Conservation (phyloP, 306 rosid species). For the Medicago arabica region DNA sequence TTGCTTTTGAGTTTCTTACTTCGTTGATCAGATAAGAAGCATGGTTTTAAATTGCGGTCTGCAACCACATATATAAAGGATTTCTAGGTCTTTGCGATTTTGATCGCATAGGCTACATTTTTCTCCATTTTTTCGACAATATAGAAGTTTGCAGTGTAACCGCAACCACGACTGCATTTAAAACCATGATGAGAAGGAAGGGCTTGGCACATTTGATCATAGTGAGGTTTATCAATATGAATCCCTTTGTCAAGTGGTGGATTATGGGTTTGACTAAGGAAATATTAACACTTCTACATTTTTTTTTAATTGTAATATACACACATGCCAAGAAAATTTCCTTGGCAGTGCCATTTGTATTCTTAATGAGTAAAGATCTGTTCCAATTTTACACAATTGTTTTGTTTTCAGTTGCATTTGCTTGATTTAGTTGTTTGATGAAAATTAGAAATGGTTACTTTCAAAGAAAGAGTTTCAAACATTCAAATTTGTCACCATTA, state of each 20-base stretch:
- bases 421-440: background rate
- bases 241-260: conserved; percentile 30
- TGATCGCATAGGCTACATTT: background rate
- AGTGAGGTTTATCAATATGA: conserved; percentile 21
- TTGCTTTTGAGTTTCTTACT: conserved; percentile 60
- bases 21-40: conserved; percentile 56
- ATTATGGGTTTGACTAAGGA: conserved; percentile 18
- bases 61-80: background rate
- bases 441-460: background rate
- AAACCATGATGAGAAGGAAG: background rate
- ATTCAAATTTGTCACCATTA: conserved; percentile 1
- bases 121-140: background rate
- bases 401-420: background rate
- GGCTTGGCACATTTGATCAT: background rate
- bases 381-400: conserved; percentile 10
- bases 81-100: background rate
- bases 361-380: conserved; percentile 13
- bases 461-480: background rate
- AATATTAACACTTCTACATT: conserved; percentile 27
- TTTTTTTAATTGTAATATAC: conserved; percentile 33
- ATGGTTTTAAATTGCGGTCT: background rate
- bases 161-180: background rate
- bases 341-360: conserved; percentile 23
- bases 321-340: conserved; percentile 31
- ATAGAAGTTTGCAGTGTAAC: background rate